Evolutionary conservation across 139 green algal genomes (phyloP).

Genomic region (Zygnema circumcarinatum): DNA sequence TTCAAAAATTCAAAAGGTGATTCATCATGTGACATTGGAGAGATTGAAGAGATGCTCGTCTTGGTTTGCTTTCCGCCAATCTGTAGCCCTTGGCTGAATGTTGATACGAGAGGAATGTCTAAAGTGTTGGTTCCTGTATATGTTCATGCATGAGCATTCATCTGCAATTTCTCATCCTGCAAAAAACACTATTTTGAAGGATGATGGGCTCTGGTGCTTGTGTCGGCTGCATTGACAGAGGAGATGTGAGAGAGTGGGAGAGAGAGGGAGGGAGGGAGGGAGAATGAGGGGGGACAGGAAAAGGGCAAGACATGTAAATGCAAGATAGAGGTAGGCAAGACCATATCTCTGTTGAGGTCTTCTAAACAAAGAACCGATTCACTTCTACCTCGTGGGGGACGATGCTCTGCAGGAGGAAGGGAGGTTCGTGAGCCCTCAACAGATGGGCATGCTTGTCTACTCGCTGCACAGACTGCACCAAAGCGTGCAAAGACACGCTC

Average conservation of each 20-base stretch:
- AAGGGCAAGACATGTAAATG: too few relatives aligned
- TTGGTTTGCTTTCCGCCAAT: neutral
- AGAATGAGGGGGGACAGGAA: too few relatives aligned
- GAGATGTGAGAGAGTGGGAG: too few relatives aligned
- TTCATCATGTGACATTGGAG: neutral
- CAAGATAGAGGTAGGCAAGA: too few relatives aligned
- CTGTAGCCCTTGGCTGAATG: neutral
- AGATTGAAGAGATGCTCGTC: neutral
- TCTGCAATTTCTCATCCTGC: too few relatives aligned
- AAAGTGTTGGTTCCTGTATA: slow-evolving; percentile 12
- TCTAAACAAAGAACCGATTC: too few relatives aligned
- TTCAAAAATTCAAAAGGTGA: neutral
- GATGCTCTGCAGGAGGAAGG: neutral
- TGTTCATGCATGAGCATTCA: slow-evolving; percentile 19
- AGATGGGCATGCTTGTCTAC: slow-evolving; percentile 48
- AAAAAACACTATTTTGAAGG: too few relatives aligned
- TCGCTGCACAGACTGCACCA: slow-evolving; percentile 36
- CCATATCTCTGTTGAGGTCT: too few relatives aligned
- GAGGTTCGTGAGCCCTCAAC: neutral
- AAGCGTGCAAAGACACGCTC: slow-evolving; percentile 21
- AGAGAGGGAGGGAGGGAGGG: too few relatives aligned
- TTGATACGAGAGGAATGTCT: neutral
- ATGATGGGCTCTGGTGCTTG: too few relatives aligned
- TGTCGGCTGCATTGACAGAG: too few relatives aligned
- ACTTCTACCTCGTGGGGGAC: too few relatives aligned